Conservation (phyloP, 495 filamentous ascomycete genomes). For the Penicillium dipodomyicola region DNA sequence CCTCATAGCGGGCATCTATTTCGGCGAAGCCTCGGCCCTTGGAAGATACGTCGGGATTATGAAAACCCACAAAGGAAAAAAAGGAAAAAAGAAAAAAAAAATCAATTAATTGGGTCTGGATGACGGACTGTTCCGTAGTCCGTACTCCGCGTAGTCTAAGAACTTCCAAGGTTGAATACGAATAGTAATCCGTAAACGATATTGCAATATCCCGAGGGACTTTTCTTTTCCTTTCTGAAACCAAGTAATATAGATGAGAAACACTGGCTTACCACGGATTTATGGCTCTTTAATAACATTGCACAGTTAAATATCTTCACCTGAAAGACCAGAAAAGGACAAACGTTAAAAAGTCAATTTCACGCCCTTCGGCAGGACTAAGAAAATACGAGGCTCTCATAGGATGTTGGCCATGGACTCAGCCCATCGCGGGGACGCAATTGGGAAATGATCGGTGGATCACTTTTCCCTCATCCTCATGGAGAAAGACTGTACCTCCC, state of each 20-base stretch:
- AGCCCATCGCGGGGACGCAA: conserved; percentile 35
- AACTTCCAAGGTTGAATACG: background rate
- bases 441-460: conserved; percentile 35
- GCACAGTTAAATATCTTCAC: no score
- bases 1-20: background rate
- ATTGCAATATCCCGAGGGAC: background rate
- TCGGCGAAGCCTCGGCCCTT: background rate
- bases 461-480: background rate
- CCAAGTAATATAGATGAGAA: no score
- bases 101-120: background rate
- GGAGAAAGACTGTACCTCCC: conserved; percentile 3
- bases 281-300: no score
- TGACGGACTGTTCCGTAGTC: background rate
- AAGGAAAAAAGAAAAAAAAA: background rate
- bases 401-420: conserved; percentile 23
- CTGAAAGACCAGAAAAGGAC: no score
- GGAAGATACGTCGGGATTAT: background rate
- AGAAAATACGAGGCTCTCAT: conserved; percentile 17
- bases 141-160: background rate
- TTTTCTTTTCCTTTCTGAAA: background rate
- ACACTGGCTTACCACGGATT: no score
- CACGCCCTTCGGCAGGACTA: conserved; percentile 41
- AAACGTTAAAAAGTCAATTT: conserved; percentile 28
- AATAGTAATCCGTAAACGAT: background rate
- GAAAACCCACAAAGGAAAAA: background rate